These are phyloP conservation scores for Ichthyophonus hoferi DNA, from an alignment of 208 protist species.

Conservation along the genomic window DNA sequence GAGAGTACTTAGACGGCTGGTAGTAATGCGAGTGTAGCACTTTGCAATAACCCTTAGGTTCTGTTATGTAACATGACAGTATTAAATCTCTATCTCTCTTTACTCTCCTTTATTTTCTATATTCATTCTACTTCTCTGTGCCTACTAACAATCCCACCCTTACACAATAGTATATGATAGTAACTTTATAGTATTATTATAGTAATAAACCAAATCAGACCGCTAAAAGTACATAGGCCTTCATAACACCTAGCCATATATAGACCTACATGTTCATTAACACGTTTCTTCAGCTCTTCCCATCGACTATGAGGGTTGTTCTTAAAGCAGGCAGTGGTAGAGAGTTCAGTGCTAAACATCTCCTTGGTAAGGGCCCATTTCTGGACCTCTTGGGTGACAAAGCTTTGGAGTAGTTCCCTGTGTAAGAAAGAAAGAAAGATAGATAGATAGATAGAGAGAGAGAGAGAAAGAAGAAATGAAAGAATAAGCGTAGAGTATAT, in stretches of 20 bases:
- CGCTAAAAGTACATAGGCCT: too few species aligned
- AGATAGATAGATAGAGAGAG: background rate
- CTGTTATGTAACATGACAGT: too few species aligned
- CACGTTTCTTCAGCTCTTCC: slow-evolving; percentile 75
- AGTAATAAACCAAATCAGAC: too few species aligned
- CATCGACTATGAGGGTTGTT: slow-evolving; percentile 54
- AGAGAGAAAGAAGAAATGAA: background rate
- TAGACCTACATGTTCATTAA: slow-evolving; percentile 87
- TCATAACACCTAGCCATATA: too few species aligned
- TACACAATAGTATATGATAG: too few species aligned
- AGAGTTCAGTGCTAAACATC: slow-evolving; percentile 65
- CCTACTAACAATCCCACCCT: too few species aligned
- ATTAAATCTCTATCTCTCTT: too few species aligned
- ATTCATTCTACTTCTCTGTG: too few species aligned
- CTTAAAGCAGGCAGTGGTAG: slow-evolving; percentile 68
- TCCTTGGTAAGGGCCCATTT: slow-evolving; percentile 63
- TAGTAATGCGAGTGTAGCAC: slow-evolving; percentile 85
- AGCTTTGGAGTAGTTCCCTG: slow-evolving; percentile 47
- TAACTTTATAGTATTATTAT: too few species aligned
- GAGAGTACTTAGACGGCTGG: slow-evolving; percentile 76
- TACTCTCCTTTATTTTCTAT: too few species aligned
- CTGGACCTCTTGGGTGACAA: slow-evolving; percentile 57
- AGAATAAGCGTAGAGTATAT: background rate
- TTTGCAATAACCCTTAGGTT: slow-evolving; percentile 84
- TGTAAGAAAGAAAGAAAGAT: background rate